Percentiles rank a stretch among this genome's conserved stretches.
These are phyloP conservation scores for Vanrija sp. DNA, from an alignment of 1,284 basidiomycete species.

Conservation along the genomic window DNA sequence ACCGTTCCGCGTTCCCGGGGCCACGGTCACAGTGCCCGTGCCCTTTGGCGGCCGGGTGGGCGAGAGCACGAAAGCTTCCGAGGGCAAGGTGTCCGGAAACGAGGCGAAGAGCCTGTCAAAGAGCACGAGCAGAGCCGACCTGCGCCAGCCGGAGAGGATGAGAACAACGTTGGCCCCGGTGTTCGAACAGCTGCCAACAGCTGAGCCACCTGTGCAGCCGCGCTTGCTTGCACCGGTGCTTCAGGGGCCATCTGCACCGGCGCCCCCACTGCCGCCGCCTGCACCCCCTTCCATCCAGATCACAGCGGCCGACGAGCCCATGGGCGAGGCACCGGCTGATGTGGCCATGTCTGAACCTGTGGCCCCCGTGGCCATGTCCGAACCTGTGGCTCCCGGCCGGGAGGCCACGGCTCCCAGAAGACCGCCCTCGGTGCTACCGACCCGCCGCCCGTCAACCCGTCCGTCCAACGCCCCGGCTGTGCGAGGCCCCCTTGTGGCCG, in stretches of 20 bases:
- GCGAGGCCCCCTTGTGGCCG: neutral
- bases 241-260: too few species aligned
- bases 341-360: neutral
- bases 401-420: too few species aligned
- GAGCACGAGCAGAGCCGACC: neutral
- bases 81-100: neutral
- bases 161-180: neutral
- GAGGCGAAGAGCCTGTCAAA: neutral
- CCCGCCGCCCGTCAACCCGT: neutral
- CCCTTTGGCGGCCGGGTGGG: conserved; percentile 5
- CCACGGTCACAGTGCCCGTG: conserved; percentile 1
- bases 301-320: too few species aligned
- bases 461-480: neutral
- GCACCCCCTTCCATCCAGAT: too few species aligned
- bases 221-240: too few species aligned
- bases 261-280: too few species aligned
- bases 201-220: neutral
- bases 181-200: too few species aligned
- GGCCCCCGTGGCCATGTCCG: neutral
- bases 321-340: neutral
- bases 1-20: neutral
- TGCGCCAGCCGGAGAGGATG: neutral
- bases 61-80: conserved; percentile 1
- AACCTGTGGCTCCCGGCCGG: too few species aligned
- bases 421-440: neutral